These are phyloP conservation scores for Huntiella bhutanensis DNA, from an alignment of 2,329 filamentous ascomycete genomes.

Conservation along the genomic window DNA sequence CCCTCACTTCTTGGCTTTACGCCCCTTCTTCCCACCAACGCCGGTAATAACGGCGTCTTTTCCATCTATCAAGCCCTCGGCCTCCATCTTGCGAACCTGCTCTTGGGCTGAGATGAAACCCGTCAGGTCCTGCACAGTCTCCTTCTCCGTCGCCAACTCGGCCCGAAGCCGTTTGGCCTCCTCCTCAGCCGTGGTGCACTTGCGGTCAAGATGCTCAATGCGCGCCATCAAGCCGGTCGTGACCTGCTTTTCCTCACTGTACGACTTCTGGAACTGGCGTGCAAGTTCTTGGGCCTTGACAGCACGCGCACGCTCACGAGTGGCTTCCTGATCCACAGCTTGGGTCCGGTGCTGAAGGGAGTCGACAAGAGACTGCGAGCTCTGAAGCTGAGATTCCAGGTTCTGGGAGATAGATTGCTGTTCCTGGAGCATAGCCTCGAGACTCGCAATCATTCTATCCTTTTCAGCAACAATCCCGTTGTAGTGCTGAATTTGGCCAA, in stretches of 20 bases:
- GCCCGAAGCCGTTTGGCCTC: slow-evolving; percentile 28
- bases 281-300: slow-evolving; percentile 59
- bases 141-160: not conserved
- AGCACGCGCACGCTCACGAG: slow-evolving; percentile 46
- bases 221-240: slow-evolving; percentile 62
- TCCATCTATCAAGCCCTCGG: not conserved
- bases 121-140: not conserved
- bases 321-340: slow-evolving; percentile 16
- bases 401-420: not conserved
- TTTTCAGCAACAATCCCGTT: too few relatives aligned
- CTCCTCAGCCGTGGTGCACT: slow-evolving; percentile 36
- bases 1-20: not conserved
- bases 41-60: not conserved
- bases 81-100: not conserved
- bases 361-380: not conserved
- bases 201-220: slow-evolving; percentile 54
- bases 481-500: slow-evolving; percentile 82
- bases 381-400: too few relatives aligned
- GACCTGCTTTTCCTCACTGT: slow-evolving; percentile 74
- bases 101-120: not conserved
- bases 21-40: not conserved
- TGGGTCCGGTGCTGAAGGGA: not conserved
- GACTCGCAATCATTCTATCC: not conserved
- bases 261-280: slow-evolving; percentile 51
- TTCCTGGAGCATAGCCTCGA: slow-evolving; percentile 12